Conservation (phyloP, 208 protist genomes). For the Acanthamoeba culbertsoni region DNA sequence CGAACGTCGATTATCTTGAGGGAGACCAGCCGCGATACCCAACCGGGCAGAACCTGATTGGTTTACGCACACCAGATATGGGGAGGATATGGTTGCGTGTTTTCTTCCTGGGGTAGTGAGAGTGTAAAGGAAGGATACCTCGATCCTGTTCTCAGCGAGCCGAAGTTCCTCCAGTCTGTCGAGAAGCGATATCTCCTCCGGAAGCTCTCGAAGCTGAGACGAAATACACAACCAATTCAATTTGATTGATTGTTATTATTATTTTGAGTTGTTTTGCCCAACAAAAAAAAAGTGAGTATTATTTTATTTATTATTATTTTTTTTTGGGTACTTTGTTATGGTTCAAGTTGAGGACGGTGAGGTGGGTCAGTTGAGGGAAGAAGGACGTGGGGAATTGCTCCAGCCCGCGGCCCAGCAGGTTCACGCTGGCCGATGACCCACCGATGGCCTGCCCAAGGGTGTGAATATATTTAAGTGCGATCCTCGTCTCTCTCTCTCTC, state of each 20-base stretch:
- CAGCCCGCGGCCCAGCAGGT: not conserved
- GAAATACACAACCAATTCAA: too few species aligned
- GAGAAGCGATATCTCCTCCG: not conserved
- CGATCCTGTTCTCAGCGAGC: not conserved
- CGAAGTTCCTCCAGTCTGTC: not conserved
- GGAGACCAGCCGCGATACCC: not conserved
- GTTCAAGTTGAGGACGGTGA: constrained; percentile 31
- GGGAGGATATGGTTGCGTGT: too few species aligned
- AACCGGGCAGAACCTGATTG: not conserved
- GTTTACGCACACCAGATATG: too few species aligned
- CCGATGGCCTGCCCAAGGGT: not conserved
- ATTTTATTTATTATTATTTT: too few species aligned
- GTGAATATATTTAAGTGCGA: not conserved
- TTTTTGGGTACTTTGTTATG: not conserved
- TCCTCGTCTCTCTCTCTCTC: too few species aligned
- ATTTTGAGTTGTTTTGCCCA: too few species aligned
- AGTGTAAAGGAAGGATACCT: not conserved
- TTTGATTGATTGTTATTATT: too few species aligned
- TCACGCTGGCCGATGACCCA: not conserved
- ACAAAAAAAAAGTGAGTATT: too few species aligned
- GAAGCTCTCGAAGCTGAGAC: not conserved
- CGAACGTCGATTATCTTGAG: not conserved
- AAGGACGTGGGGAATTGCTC: not conserved
- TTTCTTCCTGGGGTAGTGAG: too few species aligned
- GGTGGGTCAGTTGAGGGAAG: not conserved